These are phyloP conservation scores for Fraxinus xanthoxyloides DNA, from an alignment of 305 asterid species.

Conservation along the genomic window DNA sequence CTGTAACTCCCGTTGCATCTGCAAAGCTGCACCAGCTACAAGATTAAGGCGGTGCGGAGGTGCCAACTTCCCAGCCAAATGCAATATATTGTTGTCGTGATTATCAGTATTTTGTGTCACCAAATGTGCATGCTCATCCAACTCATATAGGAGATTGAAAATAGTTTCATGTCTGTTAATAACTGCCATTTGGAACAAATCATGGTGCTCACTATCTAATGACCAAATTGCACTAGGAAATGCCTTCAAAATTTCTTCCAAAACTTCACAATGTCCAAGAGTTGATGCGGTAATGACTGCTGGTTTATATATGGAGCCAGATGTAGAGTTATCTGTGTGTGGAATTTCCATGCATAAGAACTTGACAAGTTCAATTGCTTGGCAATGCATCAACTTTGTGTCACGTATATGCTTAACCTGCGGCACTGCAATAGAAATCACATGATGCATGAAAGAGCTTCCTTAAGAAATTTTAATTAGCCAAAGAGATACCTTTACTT, in stretches of 20 bases:
- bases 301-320: slow-evolving; percentile 28
- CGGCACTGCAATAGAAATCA: slow-evolving; percentile 28
- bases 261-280: slow-evolving; percentile 28
- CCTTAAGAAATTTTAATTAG: background rate
- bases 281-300: slow-evolving; percentile 28
- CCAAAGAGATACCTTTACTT: background rate
- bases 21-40: slow-evolving; percentile 40
- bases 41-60: slow-evolving; percentile 38
- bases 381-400: slow-evolving; percentile 30
- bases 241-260: slow-evolving; percentile 29
- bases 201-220: slow-evolving; percentile 24
- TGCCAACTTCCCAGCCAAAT: slow-evolving; percentile 44
- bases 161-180: slow-evolving; percentile 32
- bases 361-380: slow-evolving; percentile 35
- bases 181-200: slow-evolving; percentile 42
- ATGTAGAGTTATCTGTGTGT: slow-evolving; percentile 22
- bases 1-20: slow-evolving; percentile 46
- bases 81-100: slow-evolving; percentile 36
- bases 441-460: background rate
- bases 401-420: slow-evolving; percentile 28
- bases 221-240: slow-evolving; percentile 35
- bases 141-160: slow-evolving; percentile 28
- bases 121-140: slow-evolving; percentile 30
- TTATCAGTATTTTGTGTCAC: slow-evolving; percentile 31
- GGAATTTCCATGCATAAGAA: slow-evolving; percentile 29